Evolutionary conservation across 2,329 filamentous ascomycete species (phyloP).

Genomic region (Dryadomyces quercus-mongolicae): DNA sequence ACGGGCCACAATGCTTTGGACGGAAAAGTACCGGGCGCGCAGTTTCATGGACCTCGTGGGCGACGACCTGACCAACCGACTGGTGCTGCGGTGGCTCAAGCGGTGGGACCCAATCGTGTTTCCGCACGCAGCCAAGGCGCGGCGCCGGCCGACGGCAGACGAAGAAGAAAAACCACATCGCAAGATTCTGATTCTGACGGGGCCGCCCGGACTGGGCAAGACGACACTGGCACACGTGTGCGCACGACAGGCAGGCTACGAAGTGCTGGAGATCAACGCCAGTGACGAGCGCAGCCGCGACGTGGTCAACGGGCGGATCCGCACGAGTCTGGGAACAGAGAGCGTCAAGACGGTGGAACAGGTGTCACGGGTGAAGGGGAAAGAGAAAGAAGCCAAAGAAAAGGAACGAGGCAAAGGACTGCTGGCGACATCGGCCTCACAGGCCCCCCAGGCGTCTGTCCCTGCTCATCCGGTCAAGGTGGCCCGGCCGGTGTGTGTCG

Average conservation of each 20-base stretch:
- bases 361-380: not conserved
- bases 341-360: constrained; percentile 71
- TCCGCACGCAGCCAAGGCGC: constrained; percentile 56
- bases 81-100: constrained; percentile 88
- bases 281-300: constrained; percentile 86
- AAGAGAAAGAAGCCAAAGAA: not conserved
- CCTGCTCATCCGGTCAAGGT: constrained; percentile 39
- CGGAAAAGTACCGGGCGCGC: constrained; percentile 88
- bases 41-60: constrained; percentile 90
- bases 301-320: constrained; percentile 82
- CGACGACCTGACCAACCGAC: constrained; percentile 84
- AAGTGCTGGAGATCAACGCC: constrained; percentile 93
- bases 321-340: constrained; percentile 86
- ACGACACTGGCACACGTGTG: constrained; percentile 95
- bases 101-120: constrained; percentile 90
- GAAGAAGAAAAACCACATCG: constrained; percentile 66
- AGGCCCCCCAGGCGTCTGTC: constrained; percentile 16
- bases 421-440: not conserved
- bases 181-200: constrained; percentile 83
- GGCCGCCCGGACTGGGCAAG: constrained; percentile 87
- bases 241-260: constrained; percentile 88
- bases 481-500: constrained; percentile 78
- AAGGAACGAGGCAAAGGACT: not conserved
- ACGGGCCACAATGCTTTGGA: constrained; percentile 61
- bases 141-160: constrained; percentile 16